Evolutionary conservation across 1,139 yeast species (phyloP).

Genomic region (Debaryomycetaceae sp.): DNA sequence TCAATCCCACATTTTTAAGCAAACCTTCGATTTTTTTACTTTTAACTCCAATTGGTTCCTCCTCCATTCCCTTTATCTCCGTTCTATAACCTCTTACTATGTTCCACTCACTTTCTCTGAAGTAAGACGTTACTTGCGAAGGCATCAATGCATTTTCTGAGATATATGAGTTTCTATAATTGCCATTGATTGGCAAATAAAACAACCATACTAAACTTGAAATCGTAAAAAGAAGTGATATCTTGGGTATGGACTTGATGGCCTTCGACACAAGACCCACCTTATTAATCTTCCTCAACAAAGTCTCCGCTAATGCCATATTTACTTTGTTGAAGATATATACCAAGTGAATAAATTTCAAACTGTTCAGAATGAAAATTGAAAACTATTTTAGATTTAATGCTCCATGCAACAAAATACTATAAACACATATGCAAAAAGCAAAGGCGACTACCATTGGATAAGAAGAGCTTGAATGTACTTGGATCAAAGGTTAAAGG

Average conservation of each 20-base stretch:
- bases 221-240: slow-evolving; percentile 60
- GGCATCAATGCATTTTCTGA: slow-evolving; percentile 98
- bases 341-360: background rate
- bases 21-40: slow-evolving; percentile 51
- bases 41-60: slow-evolving; percentile 29
- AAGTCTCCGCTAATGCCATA: slow-evolving; percentile 61
- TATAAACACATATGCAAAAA: slow-evolving; percentile 18
- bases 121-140: slow-evolving; percentile 89
- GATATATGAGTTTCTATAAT: slow-evolving; percentile 76
- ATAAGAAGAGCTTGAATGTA: slow-evolving; percentile 9
- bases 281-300: slow-evolving; percentile 51
- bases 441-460: slow-evolving; percentile 26
- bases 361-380: background rate
- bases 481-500: slow-evolving; percentile 1
- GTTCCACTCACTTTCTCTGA: slow-evolving; percentile 94
- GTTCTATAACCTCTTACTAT: slow-evolving; percentile 79
- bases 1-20: slow-evolving; percentile 72
- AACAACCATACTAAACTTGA: slow-evolving; percentile 66
- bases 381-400: background rate
- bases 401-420: background rate
- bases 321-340: background rate
- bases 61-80: slow-evolving; percentile 44
- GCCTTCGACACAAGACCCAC: slow-evolving; percentile 58
- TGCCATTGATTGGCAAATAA: slow-evolving; percentile 76
- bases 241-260: slow-evolving; percentile 52